Evolutionary conservation across 495 filamentous ascomycete genomes (phyloP).

Genomic region (Penicillium daleae): DNA sequence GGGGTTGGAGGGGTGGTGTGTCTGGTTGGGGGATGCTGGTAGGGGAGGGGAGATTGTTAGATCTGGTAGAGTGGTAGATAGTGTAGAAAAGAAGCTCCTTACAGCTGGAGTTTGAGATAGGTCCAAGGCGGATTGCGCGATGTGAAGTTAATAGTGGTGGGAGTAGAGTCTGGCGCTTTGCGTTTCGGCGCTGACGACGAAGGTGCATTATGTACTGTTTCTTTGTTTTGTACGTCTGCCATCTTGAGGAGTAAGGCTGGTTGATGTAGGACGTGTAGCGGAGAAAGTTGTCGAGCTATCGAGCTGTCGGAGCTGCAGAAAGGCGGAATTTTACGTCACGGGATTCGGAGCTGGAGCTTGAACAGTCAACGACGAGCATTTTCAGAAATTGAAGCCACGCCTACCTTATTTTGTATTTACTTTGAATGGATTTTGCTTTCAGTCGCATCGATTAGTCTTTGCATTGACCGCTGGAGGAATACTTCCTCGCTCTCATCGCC

Average conservation of each 20-base stretch:
- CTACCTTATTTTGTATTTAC: background rate
- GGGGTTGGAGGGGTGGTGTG: conserved; percentile 33
- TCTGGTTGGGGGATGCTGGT: conserved; percentile 40
- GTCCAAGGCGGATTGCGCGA: conserved; percentile 55
- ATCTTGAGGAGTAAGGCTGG: conserved; percentile 1
- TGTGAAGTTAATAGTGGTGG: conserved; percentile 40
- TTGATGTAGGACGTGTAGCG: background rate
- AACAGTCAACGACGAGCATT: background rate
- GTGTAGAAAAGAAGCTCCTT: conserved; percentile 11
- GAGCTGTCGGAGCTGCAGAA: conserved; percentile 10
- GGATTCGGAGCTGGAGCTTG: conserved; percentile 19
- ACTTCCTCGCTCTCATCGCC: conserved; percentile 31
- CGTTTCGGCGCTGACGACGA: conserved; percentile 30
- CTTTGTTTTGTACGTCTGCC: conserved; percentile 1
- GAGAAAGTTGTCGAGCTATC: conserved; percentile 4
- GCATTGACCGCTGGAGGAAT: conserved; percentile 29
- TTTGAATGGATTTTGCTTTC: background rate
- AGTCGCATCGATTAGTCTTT: conserved; percentile 20
- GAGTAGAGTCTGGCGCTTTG: conserved; percentile 33
- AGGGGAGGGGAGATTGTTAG: background rate
- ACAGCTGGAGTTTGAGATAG: conserved; percentile 53
- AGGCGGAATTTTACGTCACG: conserved; percentile 30
- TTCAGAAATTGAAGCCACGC: too few species aligned
- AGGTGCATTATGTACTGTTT: conserved; percentile 2
- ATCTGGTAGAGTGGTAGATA: background rate